Evolutionary conservation across 1,284 basidiomycete species (phyloP).

Genomic region (Paramarasmius palmivorus): DNA sequence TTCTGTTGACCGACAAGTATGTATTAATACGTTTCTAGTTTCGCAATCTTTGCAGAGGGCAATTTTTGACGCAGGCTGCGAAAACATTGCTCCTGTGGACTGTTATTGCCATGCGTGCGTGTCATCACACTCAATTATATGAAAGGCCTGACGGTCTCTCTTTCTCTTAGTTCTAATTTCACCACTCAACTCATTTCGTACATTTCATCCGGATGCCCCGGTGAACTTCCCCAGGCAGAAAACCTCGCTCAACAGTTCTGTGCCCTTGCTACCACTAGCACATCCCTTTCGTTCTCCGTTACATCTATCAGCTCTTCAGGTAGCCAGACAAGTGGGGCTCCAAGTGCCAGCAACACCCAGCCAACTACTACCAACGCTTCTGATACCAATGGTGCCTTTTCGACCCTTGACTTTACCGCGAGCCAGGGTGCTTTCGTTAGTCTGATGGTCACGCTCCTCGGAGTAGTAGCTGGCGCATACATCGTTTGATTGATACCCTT

Average conservation of each 20-base stretch:
- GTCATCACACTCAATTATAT: background rate
- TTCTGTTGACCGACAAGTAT: background rate
- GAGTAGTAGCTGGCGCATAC: no score
- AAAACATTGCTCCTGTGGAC: conserved; percentile 36
- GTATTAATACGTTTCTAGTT: conserved; percentile 25
- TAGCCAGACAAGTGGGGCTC: background rate
- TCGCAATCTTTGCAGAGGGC: conserved; percentile 34
- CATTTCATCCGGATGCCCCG: conserved; percentile 27
- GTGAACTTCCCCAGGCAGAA: conserved; percentile 33
- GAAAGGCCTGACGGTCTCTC: background rate
- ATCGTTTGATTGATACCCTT: no score
- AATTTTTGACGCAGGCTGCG: conserved; percentile 32
- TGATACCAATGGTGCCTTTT: no score
- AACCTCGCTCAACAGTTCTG: conserved; percentile 41
- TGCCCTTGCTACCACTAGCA: conserved; percentile 32
- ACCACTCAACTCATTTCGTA: conserved; percentile 30
- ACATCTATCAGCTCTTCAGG: conserved; percentile 21
- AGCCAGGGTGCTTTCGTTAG: no score
- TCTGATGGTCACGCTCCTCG: no score
- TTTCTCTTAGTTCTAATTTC: conserved; percentile 26
- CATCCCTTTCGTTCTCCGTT: conserved; percentile 34
- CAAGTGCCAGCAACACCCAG: no score
- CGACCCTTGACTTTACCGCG: no score
- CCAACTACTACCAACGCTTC: no score
- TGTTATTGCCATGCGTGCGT: conserved; percentile 42